A percentile compares a stretch with the other conserved stretches of the same genome.
phyloP scores from a whole-genome alignment of 768 basidiomycete genomes.

The Porpolomopsis calyptriformis region DNA sequence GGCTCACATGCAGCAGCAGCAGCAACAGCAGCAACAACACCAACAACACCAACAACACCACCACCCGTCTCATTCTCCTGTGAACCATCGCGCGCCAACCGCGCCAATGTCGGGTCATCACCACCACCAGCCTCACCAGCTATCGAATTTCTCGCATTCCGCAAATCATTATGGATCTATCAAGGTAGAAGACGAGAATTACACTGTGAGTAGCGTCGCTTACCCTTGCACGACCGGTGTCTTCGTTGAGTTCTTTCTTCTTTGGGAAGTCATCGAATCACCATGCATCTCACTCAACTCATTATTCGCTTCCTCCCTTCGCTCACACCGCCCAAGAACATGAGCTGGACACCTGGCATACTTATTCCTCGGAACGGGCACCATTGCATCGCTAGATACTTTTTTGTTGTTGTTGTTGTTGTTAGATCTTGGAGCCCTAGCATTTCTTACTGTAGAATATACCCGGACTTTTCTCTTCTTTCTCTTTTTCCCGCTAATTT shows the following conservation, averaged over 20 bases:
- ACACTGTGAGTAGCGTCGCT: conserved; percentile 30
- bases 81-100: conserved; percentile 34
- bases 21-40: too few relatives aligned
- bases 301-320: conserved; percentile 40
- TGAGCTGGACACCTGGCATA: conserved; percentile 51
- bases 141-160: conserved; percentile 34
- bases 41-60: too few relatives aligned
- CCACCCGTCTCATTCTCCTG: conserved; percentile 37
- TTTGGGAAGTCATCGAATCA: conserved; percentile 23
- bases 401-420: conserved; percentile 1
- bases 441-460: conserved; percentile 9
- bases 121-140: conserved; percentile 24
- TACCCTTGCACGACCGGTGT: background rate
- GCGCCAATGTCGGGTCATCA: conserved; percentile 27
- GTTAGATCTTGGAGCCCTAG: background rate
- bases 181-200: conserved; percentile 61
- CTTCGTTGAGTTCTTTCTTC: background rate
- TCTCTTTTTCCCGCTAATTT: background rate
- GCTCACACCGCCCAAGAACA: conserved; percentile 33
- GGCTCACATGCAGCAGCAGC: conserved; percentile 43
- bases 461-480: conserved; percentile 7
- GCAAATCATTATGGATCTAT: conserved; percentile 40
- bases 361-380: conserved; percentile 55
- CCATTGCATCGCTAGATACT: conserved; percentile 45
- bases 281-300: conserved; percentile 25